Conservation (phyloP, 257 asterid genomes). For the Solanum piurae region DNA sequence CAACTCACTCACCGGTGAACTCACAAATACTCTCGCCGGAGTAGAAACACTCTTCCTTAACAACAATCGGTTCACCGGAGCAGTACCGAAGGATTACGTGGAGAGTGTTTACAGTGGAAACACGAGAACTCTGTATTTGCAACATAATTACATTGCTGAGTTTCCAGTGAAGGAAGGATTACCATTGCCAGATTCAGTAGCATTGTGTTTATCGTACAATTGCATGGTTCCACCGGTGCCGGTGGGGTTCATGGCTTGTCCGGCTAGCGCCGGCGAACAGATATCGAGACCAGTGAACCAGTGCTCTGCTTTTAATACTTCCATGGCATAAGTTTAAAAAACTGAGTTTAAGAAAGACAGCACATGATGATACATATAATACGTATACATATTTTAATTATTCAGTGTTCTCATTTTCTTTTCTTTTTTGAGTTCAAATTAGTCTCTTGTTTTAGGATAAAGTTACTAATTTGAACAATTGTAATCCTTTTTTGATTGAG, state of each 20-base stretch:
- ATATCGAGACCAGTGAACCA: conserved; percentile 53
- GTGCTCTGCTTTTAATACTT: conserved; percentile 31
- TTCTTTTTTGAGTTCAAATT: neutral
- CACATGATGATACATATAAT: neutral
- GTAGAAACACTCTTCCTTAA: conserved; percentile 58
- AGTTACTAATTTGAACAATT: neutral
- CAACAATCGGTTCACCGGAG: conserved; percentile 47
- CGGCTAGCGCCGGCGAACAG: conserved; percentile 53
- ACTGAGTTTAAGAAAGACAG: neutral
- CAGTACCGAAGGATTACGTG: conserved; percentile 50
- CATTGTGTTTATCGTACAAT: conserved; percentile 55
- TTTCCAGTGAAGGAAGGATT: conserved; percentile 37
- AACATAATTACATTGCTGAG: conserved; percentile 53
- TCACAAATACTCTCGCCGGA: conserved; percentile 24
- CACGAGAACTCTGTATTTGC: conserved; percentile 53
- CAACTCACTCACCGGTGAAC: conserved; percentile 44
- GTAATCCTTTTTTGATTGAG: neutral
- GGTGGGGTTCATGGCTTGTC: conserved; percentile 48
- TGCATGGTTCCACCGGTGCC: conserved; percentile 46
- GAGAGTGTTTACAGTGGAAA: conserved; percentile 31
- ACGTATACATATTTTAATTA: neutral
- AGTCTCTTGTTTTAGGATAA: neutral
- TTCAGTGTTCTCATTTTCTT: neutral
- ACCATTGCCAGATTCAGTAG: conserved; percentile 41
- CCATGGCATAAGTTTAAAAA: neutral